Evolutionary conservation across 768 basidiomycete species (phyloP).

Genomic region (Tylopilus rubrobrunneus): DNA sequence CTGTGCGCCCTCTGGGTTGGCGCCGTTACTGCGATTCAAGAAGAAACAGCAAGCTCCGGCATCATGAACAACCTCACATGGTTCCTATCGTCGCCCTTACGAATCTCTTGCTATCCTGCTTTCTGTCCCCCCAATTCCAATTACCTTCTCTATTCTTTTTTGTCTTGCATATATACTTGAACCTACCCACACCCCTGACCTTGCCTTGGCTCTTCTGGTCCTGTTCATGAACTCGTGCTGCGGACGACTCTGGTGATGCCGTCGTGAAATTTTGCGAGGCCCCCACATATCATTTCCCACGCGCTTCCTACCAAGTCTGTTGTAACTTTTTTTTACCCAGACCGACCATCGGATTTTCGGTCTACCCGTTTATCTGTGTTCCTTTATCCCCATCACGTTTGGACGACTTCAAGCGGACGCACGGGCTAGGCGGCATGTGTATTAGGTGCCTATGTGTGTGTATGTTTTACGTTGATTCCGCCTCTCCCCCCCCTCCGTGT

Average conservation of each 20-base stretch:
- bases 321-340: background rate
- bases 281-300: background rate
- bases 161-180: constrained; percentile 21
- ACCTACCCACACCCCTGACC: background rate
- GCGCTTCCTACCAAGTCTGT: too few relatives aligned
- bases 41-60: constrained; percentile 50
- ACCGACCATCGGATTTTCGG: too few relatives aligned
- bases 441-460: too few relatives aligned
- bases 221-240: background rate
- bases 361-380: background rate
- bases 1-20: constrained; percentile 77
- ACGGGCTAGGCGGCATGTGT: background rate
- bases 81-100: background rate
- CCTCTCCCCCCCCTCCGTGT: constrained; percentile 1
- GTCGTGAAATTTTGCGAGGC: too few relatives aligned
- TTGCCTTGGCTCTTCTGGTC: background rate
- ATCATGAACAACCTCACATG: constrained; percentile 23
- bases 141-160: background rate
- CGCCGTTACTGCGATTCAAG: constrained; percentile 80
- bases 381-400: background rate
- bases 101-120: background rate
- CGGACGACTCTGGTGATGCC: background rate
- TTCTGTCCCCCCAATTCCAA: background rate
- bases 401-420: background rate
- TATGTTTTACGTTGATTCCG: too few relatives aligned